Evolutionary conservation across 1,284 basidiomycete species (phyloP), one percentile per base, ranked within the genome.

Genomic region (Sanghuangporus baumii): DNA sequence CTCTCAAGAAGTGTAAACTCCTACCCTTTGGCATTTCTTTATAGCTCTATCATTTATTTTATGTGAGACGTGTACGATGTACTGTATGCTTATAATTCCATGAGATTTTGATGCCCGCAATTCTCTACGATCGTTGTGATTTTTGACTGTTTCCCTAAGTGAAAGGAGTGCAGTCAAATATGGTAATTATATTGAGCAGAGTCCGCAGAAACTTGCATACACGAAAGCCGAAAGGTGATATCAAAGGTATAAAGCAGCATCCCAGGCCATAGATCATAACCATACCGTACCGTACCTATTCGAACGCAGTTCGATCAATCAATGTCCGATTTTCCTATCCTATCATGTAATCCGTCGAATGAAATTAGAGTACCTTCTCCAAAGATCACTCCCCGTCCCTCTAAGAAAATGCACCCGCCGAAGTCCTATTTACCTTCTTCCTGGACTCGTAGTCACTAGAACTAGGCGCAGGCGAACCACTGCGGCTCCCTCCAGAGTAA

Each of bases 331-430:
- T 2, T 31, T 31, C 26, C 26, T 31, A 31, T 31, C 26, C 26
- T 31, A 31, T 31, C 26, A 31, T 31, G 26, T 31, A 31, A 31
- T 4, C 16, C 47, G 16, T 1, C 52, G 26, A 36, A 23, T 23
- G 23, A 23, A 51, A 23, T 51, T 8, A 7, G n/a, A 12, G 26
- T 75, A 68, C 88, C 82, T 66, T 91, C 89, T 72, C 92, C 90
- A 41, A 89, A 26, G 88, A 70, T 91, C 89, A 70, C 87, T 89
- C 50, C 86, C 87, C 85, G 89, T 87, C 62, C 72, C 88, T 81
- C 70, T 88, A 80, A 60, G 87, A 85, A 65, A 92, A 82, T 60
- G 83, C 78, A 48, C 81, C 79, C 54, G 80, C 71, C 26, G 60
- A 63, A 16, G 67, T 76, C 66, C 81, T 74, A 41, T 75, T 77